phyloP scores from a whole-genome alignment of 2,329 filamentous ascomycete species.

The Aspergillus felis region DNA sequence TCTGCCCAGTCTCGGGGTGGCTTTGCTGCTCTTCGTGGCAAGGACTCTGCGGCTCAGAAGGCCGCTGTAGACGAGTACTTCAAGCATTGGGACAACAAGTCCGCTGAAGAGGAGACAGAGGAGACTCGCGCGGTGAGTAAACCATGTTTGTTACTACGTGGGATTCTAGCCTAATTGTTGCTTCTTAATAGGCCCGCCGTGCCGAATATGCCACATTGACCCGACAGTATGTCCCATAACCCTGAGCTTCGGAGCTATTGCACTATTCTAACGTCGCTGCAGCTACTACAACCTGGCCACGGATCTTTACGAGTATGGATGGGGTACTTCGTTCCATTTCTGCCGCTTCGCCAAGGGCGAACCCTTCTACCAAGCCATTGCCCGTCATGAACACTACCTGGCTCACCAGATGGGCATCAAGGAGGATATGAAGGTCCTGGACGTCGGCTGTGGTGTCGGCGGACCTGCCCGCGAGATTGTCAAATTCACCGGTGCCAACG shows the following conservation, averaged over 20 bases:
- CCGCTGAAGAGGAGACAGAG: constrained; percentile 72
- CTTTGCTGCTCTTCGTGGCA: constrained; percentile 78
- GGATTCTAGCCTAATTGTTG: constrained; percentile 10
- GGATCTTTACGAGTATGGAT: constrained; percentile 94
- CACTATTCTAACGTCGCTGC: constrained; percentile 2
- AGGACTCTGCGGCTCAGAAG: constrained; percentile 74
- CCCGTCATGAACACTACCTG: constrained; percentile 96
- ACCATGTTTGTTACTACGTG: not conserved
- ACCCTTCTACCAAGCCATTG: constrained; percentile 84
- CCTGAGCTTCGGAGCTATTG: not conserved
- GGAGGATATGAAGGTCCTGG: constrained; percentile 83
- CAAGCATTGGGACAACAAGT: constrained; percentile 93
- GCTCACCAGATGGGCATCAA: constrained; percentile 83
- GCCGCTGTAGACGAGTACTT: constrained; percentile 88
- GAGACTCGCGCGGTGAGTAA: constrained; percentile 68
- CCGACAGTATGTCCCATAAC: constrained; percentile 65
- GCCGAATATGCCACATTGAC: constrained; percentile 91
- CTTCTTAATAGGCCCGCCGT: constrained; percentile 59
- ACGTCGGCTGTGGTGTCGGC: constrained; percentile 95
- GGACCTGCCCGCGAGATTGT: constrained; percentile 93
- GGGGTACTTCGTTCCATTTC: constrained; percentile 97
- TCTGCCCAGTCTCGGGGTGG: constrained; percentile 68
- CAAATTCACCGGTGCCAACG: constrained; percentile 86
- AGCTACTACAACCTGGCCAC: constrained; percentile 98
- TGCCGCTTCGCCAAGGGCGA: constrained; percentile 87